A percentile compares a stretch with the other conserved stretches of the same genome.
Evolutionary conservation across 129 eudicot genomes (phyloP).

Genomic region (Logfia minima): DNA sequence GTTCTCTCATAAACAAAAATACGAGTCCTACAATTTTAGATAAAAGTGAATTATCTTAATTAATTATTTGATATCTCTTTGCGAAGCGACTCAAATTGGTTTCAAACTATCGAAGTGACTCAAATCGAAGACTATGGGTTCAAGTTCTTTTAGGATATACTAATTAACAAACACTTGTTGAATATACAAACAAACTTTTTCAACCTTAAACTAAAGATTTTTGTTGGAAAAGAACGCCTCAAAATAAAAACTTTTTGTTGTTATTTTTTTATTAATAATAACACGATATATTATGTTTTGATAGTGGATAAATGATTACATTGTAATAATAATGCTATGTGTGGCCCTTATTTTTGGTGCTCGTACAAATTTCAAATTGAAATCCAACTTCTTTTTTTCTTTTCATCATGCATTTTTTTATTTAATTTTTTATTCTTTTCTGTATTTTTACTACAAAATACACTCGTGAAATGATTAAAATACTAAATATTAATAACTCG

Average conservation of each 20-base stretch:
- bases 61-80: too few species aligned
- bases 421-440: background rate
- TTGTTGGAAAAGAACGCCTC: background rate
- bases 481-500: too few species aligned
- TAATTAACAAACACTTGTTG: too few species aligned
- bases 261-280: background rate
- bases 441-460: background rate
- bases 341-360: slow-evolving; percentile 19
- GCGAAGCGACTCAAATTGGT: too few species aligned
- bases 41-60: too few species aligned
- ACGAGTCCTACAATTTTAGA: too few species aligned
- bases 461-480: too few species aligned
- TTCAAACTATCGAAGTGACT: too few species aligned
- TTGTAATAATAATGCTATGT: slow-evolving; percentile 12
- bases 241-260: background rate
- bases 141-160: too few species aligned
- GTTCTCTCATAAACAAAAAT: too few species aligned
- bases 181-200: background rate
- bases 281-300: slow-evolving; percentile 8
- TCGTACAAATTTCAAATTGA: slow-evolving; percentile 13
- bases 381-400: slow-evolving; percentile 19
- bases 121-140: too few species aligned
- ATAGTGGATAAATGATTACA: slow-evolving; percentile 31
- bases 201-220: background rate
- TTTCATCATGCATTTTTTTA: slow-evolving; percentile 11